Evolutionary conservation across 306 rosid species (phyloP), one percentile per base, ranked within the genome.

Genomic region (Quillaja saponaria): DNA sequence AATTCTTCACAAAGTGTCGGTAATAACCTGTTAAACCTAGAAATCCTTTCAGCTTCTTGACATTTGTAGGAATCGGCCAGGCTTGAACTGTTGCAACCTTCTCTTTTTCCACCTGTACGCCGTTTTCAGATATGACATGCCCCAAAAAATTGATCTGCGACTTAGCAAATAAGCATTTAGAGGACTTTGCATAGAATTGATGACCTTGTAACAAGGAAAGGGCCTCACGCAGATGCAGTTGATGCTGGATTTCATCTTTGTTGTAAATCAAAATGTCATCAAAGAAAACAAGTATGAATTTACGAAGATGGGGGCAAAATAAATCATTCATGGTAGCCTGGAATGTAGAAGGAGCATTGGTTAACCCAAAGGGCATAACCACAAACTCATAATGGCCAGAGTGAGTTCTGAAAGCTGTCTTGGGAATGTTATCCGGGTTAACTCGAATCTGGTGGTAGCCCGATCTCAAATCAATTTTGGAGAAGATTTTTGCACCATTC

Each of bases 371-470:
- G 0, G 35, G 48, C 40, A 61, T 44, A 1, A 63, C 33, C 3
- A 63, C 1, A 7, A 63, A 49, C 33, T 63, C 41, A 25, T 42
- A 56, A n/a, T 56, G 62, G 8, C 55, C 53, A 4, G 15, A 20
- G 3, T 7, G n/a, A 1, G 19, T 45, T 0, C 41, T 11, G 13
- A 44, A 42, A 2, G 55, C 41, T 2, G 41, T 61, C 12, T 61
- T 61, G 8, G 18, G 21, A 13, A 61, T 15, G 6, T 61, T 42
- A 0, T 44, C 21, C 1, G 7, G 4, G 4, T 8, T 35, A 0
- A 64, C 12, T 17, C 37, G n/a, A 13, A 64, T 6, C 18, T 64
- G 60, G 13, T 64, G 38, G 17, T 37, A 64, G 0, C 19, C 50
- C 0, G 0, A 46, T 11, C 13, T 6, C 6, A 57, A 17, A 15